Conservation (phyloP, 768 basidiomycete genomes). For the Polyporus arcularius region DNA sequence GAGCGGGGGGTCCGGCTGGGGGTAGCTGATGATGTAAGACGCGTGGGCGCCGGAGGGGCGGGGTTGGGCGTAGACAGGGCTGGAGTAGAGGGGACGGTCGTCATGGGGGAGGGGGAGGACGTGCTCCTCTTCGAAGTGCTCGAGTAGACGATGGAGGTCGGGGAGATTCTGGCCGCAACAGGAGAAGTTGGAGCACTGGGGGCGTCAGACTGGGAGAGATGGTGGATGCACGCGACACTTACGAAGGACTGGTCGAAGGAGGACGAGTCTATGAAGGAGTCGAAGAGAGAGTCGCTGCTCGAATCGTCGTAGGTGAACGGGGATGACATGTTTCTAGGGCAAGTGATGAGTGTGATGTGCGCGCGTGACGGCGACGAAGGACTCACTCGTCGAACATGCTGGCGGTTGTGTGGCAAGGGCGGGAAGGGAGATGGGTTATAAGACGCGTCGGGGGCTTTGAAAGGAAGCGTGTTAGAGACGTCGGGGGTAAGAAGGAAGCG, state of each 20-base stretch:
- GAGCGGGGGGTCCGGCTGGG: slow-evolving; percentile 31
- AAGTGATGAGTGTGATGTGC: neutral
- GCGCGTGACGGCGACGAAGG: neutral
- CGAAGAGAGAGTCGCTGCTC: slow-evolving; percentile 10
- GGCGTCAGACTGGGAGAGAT: neutral
- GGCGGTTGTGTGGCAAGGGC: no score
- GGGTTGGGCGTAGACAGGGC: slow-evolving; percentile 16
- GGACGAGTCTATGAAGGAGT: slow-evolving; percentile 10
- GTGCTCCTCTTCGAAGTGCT: slow-evolving; percentile 50
- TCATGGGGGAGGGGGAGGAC: slow-evolving; percentile 34
- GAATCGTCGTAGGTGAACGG: neutral
- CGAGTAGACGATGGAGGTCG: slow-evolving; percentile 51
- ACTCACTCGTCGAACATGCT: no score
- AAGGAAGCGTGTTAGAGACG: neutral
- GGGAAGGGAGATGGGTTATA: neutral
- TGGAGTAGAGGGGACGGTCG: slow-evolving; percentile 37
- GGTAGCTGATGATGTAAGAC: slow-evolving; percentile 33
- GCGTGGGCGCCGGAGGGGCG: slow-evolving; percentile 16
- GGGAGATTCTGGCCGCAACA: slow-evolving; percentile 49
- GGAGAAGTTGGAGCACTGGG: slow-evolving; percentile 45
- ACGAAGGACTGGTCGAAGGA: slow-evolving; percentile 15
- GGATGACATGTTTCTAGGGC: neutral
- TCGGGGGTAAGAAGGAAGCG: neutral
- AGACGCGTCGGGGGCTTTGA: neutral
- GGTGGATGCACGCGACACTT: neutral